phyloP scores from a whole-genome alignment of 441 rosid species.

The Jatropha podagrica region DNA sequence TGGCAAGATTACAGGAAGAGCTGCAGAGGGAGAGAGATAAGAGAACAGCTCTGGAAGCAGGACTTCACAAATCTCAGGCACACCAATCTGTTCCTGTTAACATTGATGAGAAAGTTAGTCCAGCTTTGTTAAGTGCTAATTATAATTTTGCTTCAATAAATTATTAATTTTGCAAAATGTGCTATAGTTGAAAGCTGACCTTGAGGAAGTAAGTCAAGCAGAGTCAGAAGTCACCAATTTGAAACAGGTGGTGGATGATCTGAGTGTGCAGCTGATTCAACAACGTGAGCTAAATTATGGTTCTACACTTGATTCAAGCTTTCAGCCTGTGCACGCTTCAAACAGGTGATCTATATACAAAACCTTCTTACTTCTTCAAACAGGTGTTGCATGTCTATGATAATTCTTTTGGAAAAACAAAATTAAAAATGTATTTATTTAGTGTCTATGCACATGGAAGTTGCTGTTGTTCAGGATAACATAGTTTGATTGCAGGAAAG shows the following conservation, averaged over 20 bases:
- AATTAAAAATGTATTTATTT: not conserved
- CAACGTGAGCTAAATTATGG: conserved; percentile 42
- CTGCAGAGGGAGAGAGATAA: conserved; percentile 76
- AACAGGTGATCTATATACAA: conserved; percentile 12
- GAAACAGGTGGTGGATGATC: conserved; percentile 66
- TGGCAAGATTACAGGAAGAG: conserved; percentile 77
- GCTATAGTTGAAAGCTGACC: conserved; percentile 57
- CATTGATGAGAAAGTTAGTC: conserved; percentile 66
- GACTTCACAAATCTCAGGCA: conserved; percentile 48
- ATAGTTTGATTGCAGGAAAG: conserved; percentile 45
- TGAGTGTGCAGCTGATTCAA: conserved; percentile 50
- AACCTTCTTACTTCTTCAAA: not conserved
- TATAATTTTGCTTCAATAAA: conserved; percentile 21
- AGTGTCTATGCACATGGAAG: not conserved
- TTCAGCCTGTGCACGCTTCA: conserved; percentile 26
- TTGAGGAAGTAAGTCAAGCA: conserved; percentile 63
- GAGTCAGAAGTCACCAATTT: conserved; percentile 64
- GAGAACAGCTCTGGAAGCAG: conserved; percentile 66
- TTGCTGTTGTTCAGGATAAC: conserved; percentile 3
- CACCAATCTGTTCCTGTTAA: conserved; percentile 34
- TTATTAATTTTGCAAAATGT: conserved; percentile 30
- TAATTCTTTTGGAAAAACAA: not conserved
- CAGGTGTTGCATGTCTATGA: not conserved
- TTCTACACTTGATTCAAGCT: conserved; percentile 31
- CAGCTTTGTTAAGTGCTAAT: not conserved